Evolutionary conservation across 2,329 filamentous ascomycete species (phyloP).

Genomic region (Orbilia quercus): DNA sequence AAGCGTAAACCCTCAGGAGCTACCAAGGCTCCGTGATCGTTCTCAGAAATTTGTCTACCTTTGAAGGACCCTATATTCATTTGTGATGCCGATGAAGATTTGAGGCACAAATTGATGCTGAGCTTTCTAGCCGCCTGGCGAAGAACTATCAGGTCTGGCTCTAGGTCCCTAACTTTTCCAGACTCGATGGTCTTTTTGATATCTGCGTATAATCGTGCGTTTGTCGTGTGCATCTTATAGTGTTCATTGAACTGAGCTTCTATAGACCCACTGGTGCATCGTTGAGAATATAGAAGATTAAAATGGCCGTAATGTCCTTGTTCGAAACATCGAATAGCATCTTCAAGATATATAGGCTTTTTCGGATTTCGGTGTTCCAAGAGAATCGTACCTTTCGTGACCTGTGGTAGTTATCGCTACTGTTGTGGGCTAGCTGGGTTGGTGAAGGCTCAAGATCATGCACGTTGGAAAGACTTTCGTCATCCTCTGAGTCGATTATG

Average conservation of each 20-base stretch:
- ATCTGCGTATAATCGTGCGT: background rate
- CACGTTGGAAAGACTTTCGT: too few species aligned
- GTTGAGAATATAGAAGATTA: background rate
- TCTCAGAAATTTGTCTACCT: too few species aligned
- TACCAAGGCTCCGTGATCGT: too few species aligned
- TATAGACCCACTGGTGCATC: background rate
- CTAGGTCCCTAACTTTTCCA: background rate
- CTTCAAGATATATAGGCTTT: background rate
- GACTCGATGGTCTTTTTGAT: background rate
- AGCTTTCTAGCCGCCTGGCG: background rate
- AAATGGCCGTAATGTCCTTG: background rate
- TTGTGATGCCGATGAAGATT: background rate
- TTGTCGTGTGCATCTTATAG: background rate
- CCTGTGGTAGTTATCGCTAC: background rate
- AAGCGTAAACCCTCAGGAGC: too few species aligned
- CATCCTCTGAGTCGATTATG: too few species aligned
- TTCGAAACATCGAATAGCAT: background rate
- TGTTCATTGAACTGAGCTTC: background rate
- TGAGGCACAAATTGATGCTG: background rate
- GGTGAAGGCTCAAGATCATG: too few species aligned
- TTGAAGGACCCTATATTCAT: too few species aligned
- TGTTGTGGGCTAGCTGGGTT: too few species aligned
- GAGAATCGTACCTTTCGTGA: background rate
- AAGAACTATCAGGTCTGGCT: background rate
- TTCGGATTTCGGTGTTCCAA: background rate